These are phyloP conservation scores for Diplodia scrobiculata DNA, from an alignment of 2,329 filamentous ascomycete species.

Conservation along the genomic window DNA sequence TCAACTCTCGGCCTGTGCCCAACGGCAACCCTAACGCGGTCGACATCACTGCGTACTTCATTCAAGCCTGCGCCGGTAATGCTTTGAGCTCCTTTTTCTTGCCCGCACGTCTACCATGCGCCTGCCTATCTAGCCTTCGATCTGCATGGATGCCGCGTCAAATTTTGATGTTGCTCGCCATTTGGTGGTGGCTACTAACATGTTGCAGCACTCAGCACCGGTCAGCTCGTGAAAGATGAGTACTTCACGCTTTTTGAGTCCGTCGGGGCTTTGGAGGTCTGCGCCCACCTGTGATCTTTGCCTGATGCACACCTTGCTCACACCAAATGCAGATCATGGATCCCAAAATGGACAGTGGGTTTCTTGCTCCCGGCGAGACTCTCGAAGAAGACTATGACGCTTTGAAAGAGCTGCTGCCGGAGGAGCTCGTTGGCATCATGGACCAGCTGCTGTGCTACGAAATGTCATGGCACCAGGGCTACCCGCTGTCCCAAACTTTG, in stretches of 20 bases:
- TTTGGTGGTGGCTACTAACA: constrained; percentile 31
- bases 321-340: constrained; percentile 79
- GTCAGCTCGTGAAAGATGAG: constrained; percentile 90
- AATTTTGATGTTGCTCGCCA: constrained; percentile 9
- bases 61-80: constrained; percentile 37
- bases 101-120: neutral
- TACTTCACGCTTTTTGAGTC: constrained; percentile 92
- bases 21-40: constrained; percentile 23
- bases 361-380: constrained; percentile 73
- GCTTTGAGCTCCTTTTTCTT: constrained; percentile 3
- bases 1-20: constrained; percentile 27
- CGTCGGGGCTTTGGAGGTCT: constrained; percentile 76
- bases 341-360: constrained; percentile 97
- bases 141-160: constrained; percentile 25
- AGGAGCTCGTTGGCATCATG: constrained; percentile 88
- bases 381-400: constrained; percentile 83
- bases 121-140: constrained; percentile 6
- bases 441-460: constrained; percentile 89
- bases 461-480: constrained; percentile 97
- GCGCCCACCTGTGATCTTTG: neutral
- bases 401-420: constrained; percentile 65
- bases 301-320: neutral
- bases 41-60: constrained; percentile 44
- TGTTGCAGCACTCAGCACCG: constrained; percentile 67
- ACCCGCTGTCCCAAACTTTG: constrained; percentile 89